phyloP scores from a whole-genome alignment of 306 rosid genomes.

The Cajanus cajan region DNA sequence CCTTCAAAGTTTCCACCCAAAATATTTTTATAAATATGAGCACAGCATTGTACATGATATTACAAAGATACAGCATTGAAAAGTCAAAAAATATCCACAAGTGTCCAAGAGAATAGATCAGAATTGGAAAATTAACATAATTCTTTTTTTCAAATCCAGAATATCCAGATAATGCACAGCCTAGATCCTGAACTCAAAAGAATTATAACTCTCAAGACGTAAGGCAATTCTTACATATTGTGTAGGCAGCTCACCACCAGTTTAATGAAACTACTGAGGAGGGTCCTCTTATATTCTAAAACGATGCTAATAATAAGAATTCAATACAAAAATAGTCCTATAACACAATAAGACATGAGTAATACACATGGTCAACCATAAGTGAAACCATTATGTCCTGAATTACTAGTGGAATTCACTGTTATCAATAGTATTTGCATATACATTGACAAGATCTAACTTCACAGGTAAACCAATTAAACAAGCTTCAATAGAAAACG shows the following conservation, averaged over 20 bases:
- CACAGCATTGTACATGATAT: neutral
- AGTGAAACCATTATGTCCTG: slow-evolving; percentile 11
- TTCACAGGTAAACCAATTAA: neutral
- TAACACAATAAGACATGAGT: neutral
- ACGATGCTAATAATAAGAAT: neutral
- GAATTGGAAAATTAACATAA: neutral
- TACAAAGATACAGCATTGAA: neutral
- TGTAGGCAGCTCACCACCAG: slow-evolving; percentile 2
- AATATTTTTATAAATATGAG: slow-evolving; percentile 15
- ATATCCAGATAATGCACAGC: slow-evolving; percentile 2
- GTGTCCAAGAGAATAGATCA: neutral
- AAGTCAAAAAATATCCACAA: neutral
- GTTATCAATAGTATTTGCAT: slow-evolving; percentile 12
- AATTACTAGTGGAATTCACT: slow-evolving; percentile 2
- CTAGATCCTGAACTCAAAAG: neutral
- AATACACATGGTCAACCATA: neutral
- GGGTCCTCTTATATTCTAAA: neutral
- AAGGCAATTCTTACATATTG: neutral
- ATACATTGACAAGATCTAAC: neutral
- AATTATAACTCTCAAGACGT: slow-evolving; percentile 15
- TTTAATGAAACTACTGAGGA: neutral
- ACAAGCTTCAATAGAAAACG: neutral
- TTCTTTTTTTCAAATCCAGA: neutral
- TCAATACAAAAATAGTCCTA: neutral
- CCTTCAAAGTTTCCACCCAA: slow-evolving; percentile 16